phyloP scores from a whole-genome alignment of 1,284 basidiomycete species.

The Rhodotorula sp. region DNA sequence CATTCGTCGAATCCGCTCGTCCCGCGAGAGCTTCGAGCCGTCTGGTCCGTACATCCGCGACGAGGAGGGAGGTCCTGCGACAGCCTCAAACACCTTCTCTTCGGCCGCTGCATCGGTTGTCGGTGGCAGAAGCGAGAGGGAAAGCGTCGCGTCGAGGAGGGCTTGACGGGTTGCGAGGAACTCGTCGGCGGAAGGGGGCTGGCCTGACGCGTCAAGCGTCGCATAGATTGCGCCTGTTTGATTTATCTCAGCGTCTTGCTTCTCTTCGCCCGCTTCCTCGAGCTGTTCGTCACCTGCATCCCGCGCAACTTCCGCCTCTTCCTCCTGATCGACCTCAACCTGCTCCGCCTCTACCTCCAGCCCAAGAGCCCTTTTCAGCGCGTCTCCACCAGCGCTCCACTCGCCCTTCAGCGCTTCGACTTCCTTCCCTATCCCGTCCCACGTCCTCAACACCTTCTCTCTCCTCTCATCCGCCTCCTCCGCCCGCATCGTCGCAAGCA shows the following conservation, averaged over 20 bases:
- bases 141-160: slow-evolving; percentile 19
- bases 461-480: neutral
- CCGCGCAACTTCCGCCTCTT: neutral
- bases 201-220: slow-evolving; percentile 6
- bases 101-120: neutral
- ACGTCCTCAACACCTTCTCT: neutral
- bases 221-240: slow-evolving; percentile 8
- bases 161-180: slow-evolving; percentile 8
- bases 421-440: slow-evolving; percentile 15
- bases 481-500: neutral
- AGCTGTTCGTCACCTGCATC: neutral
- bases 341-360: neutral
- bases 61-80: slow-evolving; percentile 1
- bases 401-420: slow-evolving; percentile 5
- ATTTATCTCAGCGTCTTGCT: neutral
- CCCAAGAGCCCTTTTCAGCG: slow-evolving; percentile 1
- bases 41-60: neutral
- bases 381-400: neutral
- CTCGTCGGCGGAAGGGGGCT: neutral
- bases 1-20: slow-evolving; percentile 27
- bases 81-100: slow-evolving; percentile 29
- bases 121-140: slow-evolving; percentile 12
- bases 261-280: neutral
- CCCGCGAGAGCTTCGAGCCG: slow-evolving; percentile 17
- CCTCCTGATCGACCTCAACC: neutral